Base-by-base conservation (phyloP, 148 eudicot species). In the Agrostemma githago region DNA sequence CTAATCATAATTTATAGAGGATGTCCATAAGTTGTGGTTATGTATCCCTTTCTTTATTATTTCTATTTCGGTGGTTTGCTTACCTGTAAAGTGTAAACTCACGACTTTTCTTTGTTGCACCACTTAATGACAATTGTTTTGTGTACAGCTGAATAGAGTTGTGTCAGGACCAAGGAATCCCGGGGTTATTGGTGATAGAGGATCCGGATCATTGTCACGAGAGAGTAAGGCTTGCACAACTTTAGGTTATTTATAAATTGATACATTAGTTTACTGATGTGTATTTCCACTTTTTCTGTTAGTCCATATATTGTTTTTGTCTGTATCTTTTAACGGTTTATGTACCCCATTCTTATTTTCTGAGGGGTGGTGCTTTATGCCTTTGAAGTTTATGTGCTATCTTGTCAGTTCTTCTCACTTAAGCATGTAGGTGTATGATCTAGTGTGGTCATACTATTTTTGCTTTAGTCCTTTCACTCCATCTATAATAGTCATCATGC, bases 161-260 rank as follows among this genome's bases (percentile, higher is more conserved):
- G 98, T 94, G 72, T 78, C 90, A 17, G 98, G 98, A 79, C 96
- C 98, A 77, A 83, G 88, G 80, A 89, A 86, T 86, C 97, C 93
- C 62, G 98, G 98, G 53, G 95, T 94, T 76, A 94, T 94, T 81
- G 98, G 98, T 64, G 98, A 94, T 73, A 88, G 96, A 62, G 93
- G 96, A 79, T 94, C 98, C 75, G 96, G 96, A 75, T 90, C 98
- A 72, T 85, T 93, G 86, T 93, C 96, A 10, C 89, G 98, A 83
- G 98, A 87, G 84, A 94, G 98, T 94, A 78, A 91, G 98, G 85
- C 76, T 66, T 14, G 44, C 26, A 48, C 3, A 51, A 43, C 19
- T 20, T 57, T 6, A 9, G 48, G 58, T 3, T 63, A 4, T 41
- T 12, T 60, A 1, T 58, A 12, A 51, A 41, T 64, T 41, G 66